Percentiles rank a stretch among this genome's conserved stretches.
These are phyloP conservation scores for Benincasa hispida DNA, from an alignment of 306 rosid species.

Conservation along the genomic window DNA sequence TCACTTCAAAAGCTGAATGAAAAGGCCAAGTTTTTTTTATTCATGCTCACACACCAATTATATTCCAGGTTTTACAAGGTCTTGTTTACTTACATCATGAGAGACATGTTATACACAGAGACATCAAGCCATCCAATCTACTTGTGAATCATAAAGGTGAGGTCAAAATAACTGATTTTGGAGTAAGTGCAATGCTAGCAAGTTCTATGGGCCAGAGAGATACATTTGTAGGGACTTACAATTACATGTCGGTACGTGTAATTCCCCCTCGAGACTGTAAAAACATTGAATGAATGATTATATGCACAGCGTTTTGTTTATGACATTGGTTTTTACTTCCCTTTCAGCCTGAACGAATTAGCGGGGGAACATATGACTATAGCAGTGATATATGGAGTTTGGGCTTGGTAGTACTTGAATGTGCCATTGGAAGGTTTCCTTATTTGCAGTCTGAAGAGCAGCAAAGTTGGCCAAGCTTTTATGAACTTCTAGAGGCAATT, in stretches of 20 bases:
- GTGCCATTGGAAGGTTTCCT: constrained; percentile 95
- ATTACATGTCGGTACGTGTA: constrained; percentile 95
- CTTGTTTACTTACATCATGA: constrained; percentile 91
- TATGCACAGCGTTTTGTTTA: neutral
- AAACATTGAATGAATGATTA: neutral
- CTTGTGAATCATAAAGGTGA: constrained; percentile 93
- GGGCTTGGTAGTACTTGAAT: constrained; percentile 94
- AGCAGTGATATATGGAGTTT: constrained; percentile 98
- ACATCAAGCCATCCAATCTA: constrained; percentile 92
- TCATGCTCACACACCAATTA: neutral
- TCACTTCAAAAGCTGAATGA: neutral
- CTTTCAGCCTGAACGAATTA: constrained; percentile 87
- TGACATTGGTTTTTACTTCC: constrained; percentile 9
- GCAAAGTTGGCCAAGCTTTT: constrained; percentile 81
- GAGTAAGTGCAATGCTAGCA: constrained; percentile 95
- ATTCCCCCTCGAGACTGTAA: neutral
- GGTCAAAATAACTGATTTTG: constrained; percentile 97
- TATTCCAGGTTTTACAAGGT: constrained; percentile 77
- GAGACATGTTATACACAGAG: constrained; percentile 92
- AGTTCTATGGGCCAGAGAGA: constrained; percentile 97
- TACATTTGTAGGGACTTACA: constrained; percentile 94
- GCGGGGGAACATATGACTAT: constrained; percentile 78
- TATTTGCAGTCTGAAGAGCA: constrained; percentile 85
- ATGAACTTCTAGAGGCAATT: constrained; percentile 86
- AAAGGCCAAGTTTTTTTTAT: neutral